Percentiles rank a stretch among this genome's conserved stretches.
These are phyloP conservation scores for Scutellaria baicalensis DNA, from an alignment of 257 asterid genomes.

Conservation along the genomic window DNA sequence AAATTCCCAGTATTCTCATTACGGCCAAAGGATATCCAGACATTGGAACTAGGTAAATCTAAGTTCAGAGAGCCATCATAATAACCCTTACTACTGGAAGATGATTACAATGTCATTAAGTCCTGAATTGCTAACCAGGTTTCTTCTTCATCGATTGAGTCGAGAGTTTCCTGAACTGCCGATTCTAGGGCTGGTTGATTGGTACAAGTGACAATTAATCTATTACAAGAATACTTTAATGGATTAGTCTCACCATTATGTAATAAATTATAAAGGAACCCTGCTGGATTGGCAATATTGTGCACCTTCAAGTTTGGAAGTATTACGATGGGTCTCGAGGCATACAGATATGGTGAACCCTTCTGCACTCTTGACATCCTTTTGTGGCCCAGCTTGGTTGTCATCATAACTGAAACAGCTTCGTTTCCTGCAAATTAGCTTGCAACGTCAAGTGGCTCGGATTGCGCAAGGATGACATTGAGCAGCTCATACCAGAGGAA, in stretches of 20 bases:
- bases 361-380: not conserved
- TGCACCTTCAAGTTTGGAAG: slow-evolving; percentile 94
- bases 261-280: slow-evolving; percentile 52
- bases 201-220: slow-evolving; percentile 38
- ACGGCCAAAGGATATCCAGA: slow-evolving; percentile 98
- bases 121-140: slow-evolving; percentile 25
- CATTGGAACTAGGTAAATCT: slow-evolving; percentile 71
- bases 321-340: slow-evolving; percentile 90
- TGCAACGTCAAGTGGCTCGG: slow-evolving; percentile 95
- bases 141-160: slow-evolving; percentile 78
- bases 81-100: not conserved
- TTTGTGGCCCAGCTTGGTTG: not conserved
- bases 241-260: not conserved
- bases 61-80: not conserved
- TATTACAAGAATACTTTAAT: not conserved
- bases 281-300: slow-evolving; percentile 93
- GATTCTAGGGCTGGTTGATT: slow-evolving; percentile 83
- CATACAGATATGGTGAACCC: slow-evolving; percentile 76
- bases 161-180: slow-evolving; percentile 57
- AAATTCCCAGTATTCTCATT: slow-evolving; percentile 75
- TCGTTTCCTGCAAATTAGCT: slow-evolving; percentile 32
- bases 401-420: not conserved
- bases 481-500: slow-evolving; percentile 63
- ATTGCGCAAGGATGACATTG: slow-evolving; percentile 69
- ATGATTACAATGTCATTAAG: not conserved